Base-by-base conservation (phyloP, 139 green algal genomes). In the Chlamydomonas eustigma region DNA sequence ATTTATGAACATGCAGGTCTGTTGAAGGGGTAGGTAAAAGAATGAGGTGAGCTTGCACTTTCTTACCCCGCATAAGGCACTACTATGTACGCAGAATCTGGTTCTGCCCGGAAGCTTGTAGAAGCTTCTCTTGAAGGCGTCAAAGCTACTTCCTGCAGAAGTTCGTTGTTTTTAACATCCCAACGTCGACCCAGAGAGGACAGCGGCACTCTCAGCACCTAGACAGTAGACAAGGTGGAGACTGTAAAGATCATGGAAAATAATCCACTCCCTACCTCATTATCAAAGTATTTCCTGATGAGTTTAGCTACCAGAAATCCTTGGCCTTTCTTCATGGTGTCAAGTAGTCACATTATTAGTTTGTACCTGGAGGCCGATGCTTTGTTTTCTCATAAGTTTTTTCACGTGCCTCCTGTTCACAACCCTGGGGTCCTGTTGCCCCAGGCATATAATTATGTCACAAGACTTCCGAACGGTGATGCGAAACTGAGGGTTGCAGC, bases 401-500 rank as follows among this genome's bases (percentile, higher is more conserved):
- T 71, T 72, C 37, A 86, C 30, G 52, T 88, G 80, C 2, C 39
- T 3, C 39, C 80, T 37, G 24, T 39, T 32, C 50, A 73, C 75
- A 32, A 86, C 66, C 25, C 74, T 76, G 4, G 85, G 85, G 77
- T 90, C 85, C 75, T 84, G 76, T 78, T 87, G 81, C 3, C 76
- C 75, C 25, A 90, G 63, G 58, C 75, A 81, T 74, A 90, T 50
- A 50, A 87, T 50, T 71, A 90, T 66, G 66, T 87, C 82, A 35
- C 71, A 72, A 2, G 70, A 36, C 78, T 86, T 85, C 24, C 82
- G 70, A 30, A 79, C 63, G 3, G 78, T 83, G 50, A 84, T 38
- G 18, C 79, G 50, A 58, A 90, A 90, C 79, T 90, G 85, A 2
- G 81, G 84, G 76, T 87, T 87, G 73, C 79, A 89, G 77, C 81